These are phyloP conservation scores for Blumeria hordei DNA, from an alignment of 2,329 filamentous ascomycete species.

Conservation along the genomic window DNA sequence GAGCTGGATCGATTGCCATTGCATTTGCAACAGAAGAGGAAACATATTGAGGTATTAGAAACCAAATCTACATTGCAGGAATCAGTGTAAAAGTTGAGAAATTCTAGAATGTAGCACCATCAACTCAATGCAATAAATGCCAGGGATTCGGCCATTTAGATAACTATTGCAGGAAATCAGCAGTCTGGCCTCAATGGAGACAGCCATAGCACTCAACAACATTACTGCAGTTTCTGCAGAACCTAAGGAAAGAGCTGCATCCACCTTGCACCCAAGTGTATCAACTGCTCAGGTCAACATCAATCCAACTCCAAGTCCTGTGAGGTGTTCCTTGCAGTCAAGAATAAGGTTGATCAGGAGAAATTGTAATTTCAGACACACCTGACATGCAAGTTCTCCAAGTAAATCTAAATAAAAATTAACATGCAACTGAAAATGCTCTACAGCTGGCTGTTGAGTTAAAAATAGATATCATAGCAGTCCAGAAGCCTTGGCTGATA, in stretches of 20 bases:
- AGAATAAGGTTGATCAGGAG: background rate
- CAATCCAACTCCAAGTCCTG: background rate
- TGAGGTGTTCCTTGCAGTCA: background rate
- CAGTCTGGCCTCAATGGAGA: background rate
- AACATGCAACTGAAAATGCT: background rate
- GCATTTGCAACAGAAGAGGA: background rate
- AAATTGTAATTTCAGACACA: background rate
- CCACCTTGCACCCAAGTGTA: background rate
- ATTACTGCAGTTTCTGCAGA: background rate
- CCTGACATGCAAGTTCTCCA: background rate
- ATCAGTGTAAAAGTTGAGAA: background rate
- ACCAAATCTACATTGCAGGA: background rate
- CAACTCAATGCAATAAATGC: constrained; percentile 1
- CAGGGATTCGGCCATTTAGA: constrained; percentile 1
- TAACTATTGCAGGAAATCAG: background rate
- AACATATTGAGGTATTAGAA: background rate
- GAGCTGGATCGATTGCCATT: background rate
- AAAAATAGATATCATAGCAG: background rate
- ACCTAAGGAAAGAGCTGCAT: background rate
- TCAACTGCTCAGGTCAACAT: background rate
- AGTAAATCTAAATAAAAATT: background rate
- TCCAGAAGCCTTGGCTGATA: background rate
- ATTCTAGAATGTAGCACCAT: background rate
- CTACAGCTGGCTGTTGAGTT: background rate
- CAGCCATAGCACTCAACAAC: background rate